These are phyloP conservation scores for Apiospora arundinis DNA, from an alignment of 2,329 filamentous ascomycete species.

Conservation along the genomic window DNA sequence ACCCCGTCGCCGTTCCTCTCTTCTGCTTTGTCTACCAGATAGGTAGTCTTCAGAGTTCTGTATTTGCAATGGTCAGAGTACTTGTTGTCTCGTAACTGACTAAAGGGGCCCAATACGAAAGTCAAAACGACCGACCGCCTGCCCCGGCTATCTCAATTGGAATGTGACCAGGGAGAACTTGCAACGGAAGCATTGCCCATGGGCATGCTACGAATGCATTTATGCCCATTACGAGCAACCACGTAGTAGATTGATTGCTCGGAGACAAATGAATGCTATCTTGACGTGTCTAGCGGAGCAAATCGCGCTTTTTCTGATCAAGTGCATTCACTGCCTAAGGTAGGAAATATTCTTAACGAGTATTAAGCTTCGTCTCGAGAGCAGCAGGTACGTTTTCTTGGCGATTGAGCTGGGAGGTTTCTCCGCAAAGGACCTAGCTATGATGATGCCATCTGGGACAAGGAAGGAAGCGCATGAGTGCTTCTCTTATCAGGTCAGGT, in stretches of 20 bases:
- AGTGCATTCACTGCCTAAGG: background rate
- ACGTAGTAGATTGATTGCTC: background rate
- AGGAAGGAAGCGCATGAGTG: background rate
- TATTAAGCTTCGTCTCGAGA: background rate
- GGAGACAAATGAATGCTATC: background rate
- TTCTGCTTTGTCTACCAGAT: background rate
- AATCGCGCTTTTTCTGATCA: background rate
- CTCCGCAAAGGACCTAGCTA: constrained; percentile 1
- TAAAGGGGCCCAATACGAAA: constrained; percentile 1
- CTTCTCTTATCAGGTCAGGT: background rate
- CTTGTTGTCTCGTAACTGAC: background rate
- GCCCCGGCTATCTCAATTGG: background rate
- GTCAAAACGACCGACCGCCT: background rate
- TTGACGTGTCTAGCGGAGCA: background rate
- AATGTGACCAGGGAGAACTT: background rate
- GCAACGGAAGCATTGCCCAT: background rate
- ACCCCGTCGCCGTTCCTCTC: background rate
- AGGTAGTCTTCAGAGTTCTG: background rate
- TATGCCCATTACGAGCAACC: background rate
- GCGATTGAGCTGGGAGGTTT: background rate
- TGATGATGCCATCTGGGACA: constrained; percentile 12
- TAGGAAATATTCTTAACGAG: background rate
- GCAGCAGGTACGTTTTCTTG: background rate
- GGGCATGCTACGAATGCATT: background rate
- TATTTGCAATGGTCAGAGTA: background rate